Evolutionary conservation across 179 eudicot genomes (phyloP), one percentile per base, ranked within the genome.

Genomic region (Heliamphora ciliata): DNA sequence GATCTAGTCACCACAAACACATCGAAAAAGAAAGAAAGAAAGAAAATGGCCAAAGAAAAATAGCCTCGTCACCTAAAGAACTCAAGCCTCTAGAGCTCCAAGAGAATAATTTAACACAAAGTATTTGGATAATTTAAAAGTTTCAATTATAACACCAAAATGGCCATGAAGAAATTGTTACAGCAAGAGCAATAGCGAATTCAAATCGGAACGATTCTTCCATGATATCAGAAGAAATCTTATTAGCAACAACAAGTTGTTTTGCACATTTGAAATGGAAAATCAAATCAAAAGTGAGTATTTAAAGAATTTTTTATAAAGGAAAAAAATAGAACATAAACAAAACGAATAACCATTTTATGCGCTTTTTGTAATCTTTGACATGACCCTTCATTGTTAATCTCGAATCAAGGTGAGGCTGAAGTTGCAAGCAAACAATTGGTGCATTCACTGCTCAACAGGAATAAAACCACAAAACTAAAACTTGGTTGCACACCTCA

Each of bases 401-500:
- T 15, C 67, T 3, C 67, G 0, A 63, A 4, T 15, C 67, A 18
- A 15, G 67, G 24, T 15, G 24, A 63, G 21, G 24, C 4, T 63
- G 24, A 18, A 63, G 67, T 17, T 24, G 24, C 21, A 63, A 17
- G n/a, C 67, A 63, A 63, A 63, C 6, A 15, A 63, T 63, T 18
- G 5, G 24, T 17, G 67, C 67, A n/a, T 1, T 2, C 24, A 63
- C 61, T 15, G 7, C 2, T 63, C 8, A 63, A 17, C n/a, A 24
- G 17, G 4, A 15, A 63, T 63, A 17, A 15, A 18, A 18, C 4
- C 63, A 59, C 1, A 8, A 15, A 24, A 0, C 17, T 17, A 63
- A 15, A 63, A 63, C 67, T 15, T 66, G 47, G 71, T 8, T 76
- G 13, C 81, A 69, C 44, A 84, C 86, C 86, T 81, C 86, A 81